Percentiles rank a stretch among this genome's conserved stretches.
These are phyloP conservation scores for Eragrostis curvula DNA, from an alignment of 176 grass and related monocot genomes.

Conservation along the genomic window DNA sequence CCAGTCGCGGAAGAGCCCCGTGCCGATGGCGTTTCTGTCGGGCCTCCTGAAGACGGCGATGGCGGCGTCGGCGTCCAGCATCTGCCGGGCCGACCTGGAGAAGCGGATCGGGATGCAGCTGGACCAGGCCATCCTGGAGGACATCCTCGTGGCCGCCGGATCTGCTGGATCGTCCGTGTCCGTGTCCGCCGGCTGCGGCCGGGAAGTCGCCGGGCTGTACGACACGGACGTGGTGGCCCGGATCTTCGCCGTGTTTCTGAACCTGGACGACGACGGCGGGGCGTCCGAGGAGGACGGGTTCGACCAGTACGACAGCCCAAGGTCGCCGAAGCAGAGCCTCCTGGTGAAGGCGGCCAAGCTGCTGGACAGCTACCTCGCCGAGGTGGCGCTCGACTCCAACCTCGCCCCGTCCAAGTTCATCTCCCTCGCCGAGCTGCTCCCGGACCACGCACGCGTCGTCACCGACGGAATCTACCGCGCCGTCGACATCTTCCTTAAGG, in stretches of 20 bases:
- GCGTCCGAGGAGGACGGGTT: slow-evolving; percentile 37
- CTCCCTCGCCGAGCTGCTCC: slow-evolving; percentile 81
- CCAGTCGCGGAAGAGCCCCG: slow-evolving; percentile 78
- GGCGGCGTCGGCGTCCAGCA: slow-evolving; percentile 57
- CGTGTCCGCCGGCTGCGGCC: neutral
- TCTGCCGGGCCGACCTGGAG: slow-evolving; percentile 73
- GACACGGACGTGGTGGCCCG: slow-evolving; percentile 80
- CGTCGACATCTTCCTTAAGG: slow-evolving; percentile 98
- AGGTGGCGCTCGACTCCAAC: slow-evolving; percentile 91
- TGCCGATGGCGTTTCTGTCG: slow-evolving; percentile 85
- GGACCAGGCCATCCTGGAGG: slow-evolving; percentile 91
- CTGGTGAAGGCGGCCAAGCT: slow-evolving; percentile 86
- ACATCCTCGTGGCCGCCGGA: slow-evolving; percentile 72
- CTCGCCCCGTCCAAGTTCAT: slow-evolving; percentile 81
- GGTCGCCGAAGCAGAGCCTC: slow-evolving; percentile 77
- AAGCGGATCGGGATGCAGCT: slow-evolving; percentile 87
- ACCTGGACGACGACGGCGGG: slow-evolving; percentile 66
- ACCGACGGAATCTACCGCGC: slow-evolving; percentile 91
- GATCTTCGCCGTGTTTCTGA: slow-evolving; percentile 81
- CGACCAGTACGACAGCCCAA: slow-evolving; percentile 71
- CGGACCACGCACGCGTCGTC: slow-evolving; percentile 86
- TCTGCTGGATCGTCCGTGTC: too few species aligned
- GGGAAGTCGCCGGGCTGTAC: slow-evolving; percentile 54
- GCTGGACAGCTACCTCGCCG: slow-evolving; percentile 92
- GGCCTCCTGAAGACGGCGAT: slow-evolving; percentile 86